These are phyloP conservation scores for Fraxinus ornus DNA, from an alignment of 305 asterid genomes.

Conservation along the genomic window DNA sequence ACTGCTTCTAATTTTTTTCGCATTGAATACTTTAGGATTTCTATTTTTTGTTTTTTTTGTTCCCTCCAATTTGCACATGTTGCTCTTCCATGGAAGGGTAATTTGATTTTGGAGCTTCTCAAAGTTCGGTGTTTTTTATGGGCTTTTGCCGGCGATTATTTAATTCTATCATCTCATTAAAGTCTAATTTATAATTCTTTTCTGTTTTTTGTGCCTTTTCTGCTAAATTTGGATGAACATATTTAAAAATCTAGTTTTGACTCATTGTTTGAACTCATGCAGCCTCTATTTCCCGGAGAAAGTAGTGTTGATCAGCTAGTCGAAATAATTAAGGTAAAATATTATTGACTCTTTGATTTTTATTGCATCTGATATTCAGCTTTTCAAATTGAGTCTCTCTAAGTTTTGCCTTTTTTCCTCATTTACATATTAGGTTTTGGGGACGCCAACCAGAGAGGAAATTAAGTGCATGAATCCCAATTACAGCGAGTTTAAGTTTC, in stretches of 20 bases:
- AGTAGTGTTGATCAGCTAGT: conserved; percentile 94
- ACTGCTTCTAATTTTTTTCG: too few species aligned
- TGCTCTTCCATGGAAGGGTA: too few species aligned
- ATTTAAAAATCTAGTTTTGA: neutral
- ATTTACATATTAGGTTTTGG: conserved; percentile 54
- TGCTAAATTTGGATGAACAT: neutral
- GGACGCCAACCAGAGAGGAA: conserved; percentile 98
- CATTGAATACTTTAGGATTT: too few species aligned
- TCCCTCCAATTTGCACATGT: too few species aligned
- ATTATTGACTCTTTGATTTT: neutral
- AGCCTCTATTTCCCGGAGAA: conserved; percentile 98
- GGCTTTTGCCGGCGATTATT: neutral
- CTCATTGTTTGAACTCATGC: conserved; percentile 27
- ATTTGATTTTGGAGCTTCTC: too few species aligned
- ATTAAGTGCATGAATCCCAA: conserved; percentile 98
- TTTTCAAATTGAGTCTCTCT: neutral
- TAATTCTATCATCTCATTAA: neutral
- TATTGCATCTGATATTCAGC: neutral
- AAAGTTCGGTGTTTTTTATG: neutral
- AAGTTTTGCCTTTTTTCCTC: conserved; percentile 1
- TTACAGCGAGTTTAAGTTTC: conserved; percentile 86
- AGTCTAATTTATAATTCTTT: neutral
- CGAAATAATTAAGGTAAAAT: conserved; percentile 82
- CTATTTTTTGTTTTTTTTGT: too few species aligned
- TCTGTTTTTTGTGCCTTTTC: neutral